A percentile compares a stretch with the other conserved stretches of the same genome.
These are phyloP conservation scores for Pseudonitzschia delicatissima DNA, from an alignment of 108 stramenopile species.

Conservation along the genomic window DNA sequence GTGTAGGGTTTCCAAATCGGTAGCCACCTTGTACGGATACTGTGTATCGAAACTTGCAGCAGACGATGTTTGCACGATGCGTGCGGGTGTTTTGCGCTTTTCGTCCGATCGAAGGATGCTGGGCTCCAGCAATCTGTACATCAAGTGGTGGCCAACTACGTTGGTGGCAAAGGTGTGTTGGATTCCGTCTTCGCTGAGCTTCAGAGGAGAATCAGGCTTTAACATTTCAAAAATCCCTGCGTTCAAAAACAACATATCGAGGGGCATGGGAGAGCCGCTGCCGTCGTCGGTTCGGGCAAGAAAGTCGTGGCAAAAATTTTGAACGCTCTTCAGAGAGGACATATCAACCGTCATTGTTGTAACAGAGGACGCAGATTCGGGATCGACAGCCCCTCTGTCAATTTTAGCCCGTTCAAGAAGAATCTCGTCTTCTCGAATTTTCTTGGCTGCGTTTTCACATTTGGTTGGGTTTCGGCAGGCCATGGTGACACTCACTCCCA, in stretches of 20 bases:
- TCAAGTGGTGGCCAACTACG: conserved; percentile 50
- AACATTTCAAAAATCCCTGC: conserved; percentile 33
- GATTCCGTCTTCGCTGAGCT: conserved; percentile 39
- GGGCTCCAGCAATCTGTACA: conserved; percentile 48
- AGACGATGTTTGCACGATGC: conserved; percentile 50
- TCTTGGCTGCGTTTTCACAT: conserved; percentile 34
- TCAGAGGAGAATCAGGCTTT: conserved; percentile 9
- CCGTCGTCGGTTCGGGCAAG: too few relatives aligned
- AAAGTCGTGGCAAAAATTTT: conserved; percentile 23
- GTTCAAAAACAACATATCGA: conserved; percentile 65
- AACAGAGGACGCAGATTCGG: too few relatives aligned
- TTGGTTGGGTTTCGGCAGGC: conserved; percentile 43
- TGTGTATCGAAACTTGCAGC: conserved; percentile 15
- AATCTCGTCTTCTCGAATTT: conserved; percentile 21
- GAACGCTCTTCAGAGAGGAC: conserved; percentile 43
- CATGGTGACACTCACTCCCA: conserved; percentile 44
- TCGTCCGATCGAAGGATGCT: too few relatives aligned
- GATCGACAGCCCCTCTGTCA: too few relatives aligned
- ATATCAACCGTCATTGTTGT: conserved; percentile 42
- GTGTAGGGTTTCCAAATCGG: conserved; percentile 44
- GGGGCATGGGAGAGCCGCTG: neutral
- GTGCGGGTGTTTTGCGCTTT: conserved; percentile 23
- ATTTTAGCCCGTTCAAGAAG: neutral
- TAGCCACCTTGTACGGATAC: conserved; percentile 35
- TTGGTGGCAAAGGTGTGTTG: conserved; percentile 52